These are phyloP conservation scores for Bolboschoenoplectus hybrid DNA, from an alignment of 202 grass and related monocot species.

Conservation along the genomic window DNA sequence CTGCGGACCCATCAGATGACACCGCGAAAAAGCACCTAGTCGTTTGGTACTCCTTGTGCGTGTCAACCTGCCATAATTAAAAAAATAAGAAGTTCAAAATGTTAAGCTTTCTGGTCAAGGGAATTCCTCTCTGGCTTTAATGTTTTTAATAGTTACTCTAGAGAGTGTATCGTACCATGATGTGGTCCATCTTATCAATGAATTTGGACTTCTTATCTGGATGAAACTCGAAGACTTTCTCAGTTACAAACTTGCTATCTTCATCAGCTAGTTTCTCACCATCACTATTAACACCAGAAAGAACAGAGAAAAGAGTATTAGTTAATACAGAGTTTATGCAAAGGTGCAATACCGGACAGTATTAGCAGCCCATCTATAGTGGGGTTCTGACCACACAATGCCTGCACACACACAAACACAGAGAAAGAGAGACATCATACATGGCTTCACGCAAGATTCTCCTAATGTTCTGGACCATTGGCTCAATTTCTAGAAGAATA, in stretches of 20 bases:
- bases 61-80: conserved; percentile 60
- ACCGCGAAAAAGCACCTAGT: conserved; percentile 78
- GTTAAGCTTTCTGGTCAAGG: not conserved
- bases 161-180: conserved; percentile 59
- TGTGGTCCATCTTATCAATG: conserved; percentile 61
- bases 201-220: conserved; percentile 75
- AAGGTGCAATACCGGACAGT: conserved; percentile 26
- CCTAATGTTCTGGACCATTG: conserved; percentile 54
- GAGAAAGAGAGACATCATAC: conserved; percentile 48
- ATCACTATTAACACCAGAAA: conserved; percentile 52
- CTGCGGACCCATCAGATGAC: conserved; percentile 58
- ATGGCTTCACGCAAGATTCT: conserved; percentile 73
- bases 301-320: conserved; percentile 34
- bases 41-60: conserved; percentile 54
- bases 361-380: conserved; percentile 16
- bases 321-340: not conserved
- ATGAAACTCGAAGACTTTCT: conserved; percentile 80
- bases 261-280: conserved; percentile 58
- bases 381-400: not conserved
- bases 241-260: conserved; percentile 72
- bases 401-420: conserved; percentile 24
- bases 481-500: conserved; percentile 67
- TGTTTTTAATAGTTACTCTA: not conserved
- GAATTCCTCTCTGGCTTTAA: not conserved
- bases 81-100: not conserved